These are phyloP conservation scores for Pulchroboletus neoregius DNA, from an alignment of 1,284 basidiomycete species.

Conservation along the genomic window DNA sequence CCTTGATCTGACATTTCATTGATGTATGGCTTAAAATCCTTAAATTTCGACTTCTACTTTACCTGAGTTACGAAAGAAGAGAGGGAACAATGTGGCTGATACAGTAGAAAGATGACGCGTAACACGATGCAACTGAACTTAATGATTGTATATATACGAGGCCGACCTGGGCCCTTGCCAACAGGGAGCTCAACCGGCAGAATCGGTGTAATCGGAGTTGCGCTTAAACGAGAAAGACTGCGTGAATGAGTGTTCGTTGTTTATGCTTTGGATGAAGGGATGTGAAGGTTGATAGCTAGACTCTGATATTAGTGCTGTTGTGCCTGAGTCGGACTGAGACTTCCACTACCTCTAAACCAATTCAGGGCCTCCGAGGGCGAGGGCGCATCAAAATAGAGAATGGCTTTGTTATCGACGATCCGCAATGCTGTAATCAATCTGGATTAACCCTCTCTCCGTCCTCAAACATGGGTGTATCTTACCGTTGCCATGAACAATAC, in stretches of 20 bases:
- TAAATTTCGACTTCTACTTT: constrained; percentile 24
- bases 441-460: constrained; percentile 5
- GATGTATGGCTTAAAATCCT: neutral
- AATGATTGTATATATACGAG: constrained; percentile 38
- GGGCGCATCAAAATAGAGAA: constrained; percentile 87
- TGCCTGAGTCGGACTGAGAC: neutral
- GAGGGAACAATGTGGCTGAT: constrained; percentile 26
- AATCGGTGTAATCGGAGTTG: constrained; percentile 7
- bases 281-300: constrained; percentile 61
- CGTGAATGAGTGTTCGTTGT: constrained; percentile 14
- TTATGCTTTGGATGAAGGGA: constrained; percentile 51
- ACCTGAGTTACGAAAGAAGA: constrained; percentile 19
- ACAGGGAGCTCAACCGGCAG: constrained; percentile 11
- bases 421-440: constrained; percentile 55
- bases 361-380: constrained; percentile 79
- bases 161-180: constrained; percentile 20
- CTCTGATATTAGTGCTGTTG: constrained; percentile 5
- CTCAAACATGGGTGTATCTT: constrained; percentile 27
- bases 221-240: constrained; percentile 6
- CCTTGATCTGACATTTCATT: too few relatives aligned
- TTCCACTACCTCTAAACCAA: constrained; percentile 76
- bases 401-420: constrained; percentile 84
- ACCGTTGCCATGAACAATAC: constrained; percentile 84
- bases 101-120: constrained; percentile 35
- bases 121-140: constrained; percentile 33